Percentiles rank a stretch among this genome's conserved stretches.
Conservation (phyloP, 805 yeast genomes). For the Metschnikowia dekortorum region DNA sequence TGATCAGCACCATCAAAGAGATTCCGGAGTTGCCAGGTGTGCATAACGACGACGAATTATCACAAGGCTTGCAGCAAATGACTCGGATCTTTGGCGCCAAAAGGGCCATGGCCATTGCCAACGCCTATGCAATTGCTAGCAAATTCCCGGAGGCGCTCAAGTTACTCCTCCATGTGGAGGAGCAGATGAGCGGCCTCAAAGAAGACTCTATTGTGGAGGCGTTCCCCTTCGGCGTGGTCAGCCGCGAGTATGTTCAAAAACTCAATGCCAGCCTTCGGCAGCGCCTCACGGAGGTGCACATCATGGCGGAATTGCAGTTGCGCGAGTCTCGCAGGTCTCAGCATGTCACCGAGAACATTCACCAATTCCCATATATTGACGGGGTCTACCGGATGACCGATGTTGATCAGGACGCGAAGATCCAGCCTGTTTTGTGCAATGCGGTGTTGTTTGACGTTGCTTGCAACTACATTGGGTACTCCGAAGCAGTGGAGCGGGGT, state of each 20-base stretch:
- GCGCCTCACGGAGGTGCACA: conserved; percentile 30
- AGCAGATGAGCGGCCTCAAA: conserved; percentile 13
- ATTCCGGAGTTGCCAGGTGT: conserved; percentile 88
- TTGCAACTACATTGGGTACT: conserved; percentile 68
- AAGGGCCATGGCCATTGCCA: conserved; percentile 43
- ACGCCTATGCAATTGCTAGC: conserved; percentile 38
- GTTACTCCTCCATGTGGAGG: conserved; percentile 26
- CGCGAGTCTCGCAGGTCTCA: conserved; percentile 16
- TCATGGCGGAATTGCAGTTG: conserved; percentile 43
- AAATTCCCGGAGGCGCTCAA: conserved; percentile 46
- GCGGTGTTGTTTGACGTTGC: conserved; percentile 93
- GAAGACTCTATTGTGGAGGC: conserved; percentile 28
- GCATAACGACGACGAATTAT: conserved; percentile 71
- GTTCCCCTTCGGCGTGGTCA: conserved; percentile 42
- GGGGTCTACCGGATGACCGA: conserved; percentile 20
- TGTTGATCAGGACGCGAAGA: conserved; percentile 17
- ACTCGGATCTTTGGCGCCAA: conserved; percentile 34
- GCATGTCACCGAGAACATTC: conserved; percentile 45
- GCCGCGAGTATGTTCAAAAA: conserved; percentile 25
- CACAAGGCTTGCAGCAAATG: conserved; percentile 49
- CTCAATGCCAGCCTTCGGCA: conserved; percentile 19
- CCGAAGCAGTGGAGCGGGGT: conserved; percentile 18
- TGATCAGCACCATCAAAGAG: conserved; percentile 51
- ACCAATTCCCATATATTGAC: conserved; percentile 30
- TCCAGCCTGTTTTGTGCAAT: conserved; percentile 68